phyloP scores from a whole-genome alignment of 2,329 filamentous ascomycete species.

The Diaporthe destruens region DNA sequence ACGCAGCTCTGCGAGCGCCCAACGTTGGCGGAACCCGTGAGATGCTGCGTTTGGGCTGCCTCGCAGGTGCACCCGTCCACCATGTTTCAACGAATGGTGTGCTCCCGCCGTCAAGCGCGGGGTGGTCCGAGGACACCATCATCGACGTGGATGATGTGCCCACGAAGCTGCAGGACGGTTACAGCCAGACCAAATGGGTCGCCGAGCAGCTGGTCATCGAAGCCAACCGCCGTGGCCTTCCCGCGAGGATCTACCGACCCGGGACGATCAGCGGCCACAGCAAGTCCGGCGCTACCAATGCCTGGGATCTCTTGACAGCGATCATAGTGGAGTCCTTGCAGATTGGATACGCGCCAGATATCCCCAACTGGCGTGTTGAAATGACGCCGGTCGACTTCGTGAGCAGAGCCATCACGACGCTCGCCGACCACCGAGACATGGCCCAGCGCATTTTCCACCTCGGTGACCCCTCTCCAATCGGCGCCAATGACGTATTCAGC shows the following conservation, averaged over 20 bases:
- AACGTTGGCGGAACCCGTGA: constrained; percentile 86
- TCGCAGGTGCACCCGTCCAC: constrained; percentile 78
- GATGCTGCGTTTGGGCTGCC: constrained; percentile 77
- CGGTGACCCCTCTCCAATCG: constrained; percentile 78
- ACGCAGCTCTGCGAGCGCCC: constrained; percentile 78
- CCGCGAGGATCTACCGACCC: constrained; percentile 77
- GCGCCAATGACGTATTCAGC: constrained; percentile 75
- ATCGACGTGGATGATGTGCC: constrained; percentile 77
- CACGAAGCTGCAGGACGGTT: constrained; percentile 77
- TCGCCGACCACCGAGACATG: constrained; percentile 73
- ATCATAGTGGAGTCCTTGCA: constrained; percentile 82
- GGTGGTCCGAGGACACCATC: constrained; percentile 79
- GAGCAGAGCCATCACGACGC: constrained; percentile 77
- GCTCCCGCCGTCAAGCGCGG: constrained; percentile 75
- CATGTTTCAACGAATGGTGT: constrained; percentile 87
- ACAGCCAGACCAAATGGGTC: constrained; percentile 86
- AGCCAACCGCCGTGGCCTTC: constrained; percentile 75
- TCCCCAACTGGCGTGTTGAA: constrained; percentile 81
- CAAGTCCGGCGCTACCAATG: constrained; percentile 79
- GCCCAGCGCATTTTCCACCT: constrained; percentile 79
- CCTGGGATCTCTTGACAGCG: constrained; percentile 82
- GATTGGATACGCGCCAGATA: constrained; percentile 76
- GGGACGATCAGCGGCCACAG: constrained; percentile 86
- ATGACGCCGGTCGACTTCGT: constrained; percentile 90
- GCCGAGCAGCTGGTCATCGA: constrained; percentile 81